These are phyloP conservation scores for Camillea tinctor DNA, from an alignment of 2,329 filamentous ascomycete genomes.

Conservation along the genomic window DNA sequence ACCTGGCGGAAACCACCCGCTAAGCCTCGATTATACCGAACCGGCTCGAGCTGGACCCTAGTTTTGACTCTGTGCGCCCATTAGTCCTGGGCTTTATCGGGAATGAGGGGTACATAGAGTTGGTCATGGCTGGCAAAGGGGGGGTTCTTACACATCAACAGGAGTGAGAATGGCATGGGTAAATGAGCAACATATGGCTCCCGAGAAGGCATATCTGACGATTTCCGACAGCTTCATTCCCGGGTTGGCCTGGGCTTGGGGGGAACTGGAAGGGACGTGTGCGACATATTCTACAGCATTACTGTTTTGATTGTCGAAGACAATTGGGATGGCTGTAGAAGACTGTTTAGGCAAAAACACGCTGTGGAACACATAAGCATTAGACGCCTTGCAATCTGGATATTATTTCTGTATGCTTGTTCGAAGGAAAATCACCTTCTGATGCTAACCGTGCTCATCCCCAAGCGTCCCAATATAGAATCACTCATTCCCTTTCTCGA, in stretches of 20 bases:
- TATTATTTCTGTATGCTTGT: conserved; percentile 20
- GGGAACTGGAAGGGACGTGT: conserved; percentile 10
- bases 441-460: conserved; percentile 21
- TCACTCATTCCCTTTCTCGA: conserved; percentile 28
- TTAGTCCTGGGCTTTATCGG: conserved; percentile 9
- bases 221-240: conserved; percentile 17
- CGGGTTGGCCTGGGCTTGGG: conserved; percentile 9
- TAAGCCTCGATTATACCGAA: conserved; percentile 24
- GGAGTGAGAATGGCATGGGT: conserved; percentile 26
- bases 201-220: conserved; percentile 25
- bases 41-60: conserved; percentile 25
- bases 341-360: conserved; percentile 11
- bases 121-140: conserved; percentile 5
- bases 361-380: conserved; percentile 24
- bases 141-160: conserved; percentile 25
- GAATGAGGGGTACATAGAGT: conserved; percentile 1
- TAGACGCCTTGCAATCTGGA: conserved; percentile 14
- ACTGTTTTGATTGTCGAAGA: conserved; percentile 13
- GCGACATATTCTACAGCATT: conserved; percentile 17
- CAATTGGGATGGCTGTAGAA: conserved; percentile 10
- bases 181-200: conserved; percentile 27
- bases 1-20: conserved; percentile 24
- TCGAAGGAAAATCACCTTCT: conserved; percentile 23
- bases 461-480: conserved; percentile 27
- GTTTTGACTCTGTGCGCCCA: conserved; percentile 25